Evolutionary conservation across 2,329 filamentous ascomycete genomes (phyloP).

Genomic region (Neonectria punicea): DNA sequence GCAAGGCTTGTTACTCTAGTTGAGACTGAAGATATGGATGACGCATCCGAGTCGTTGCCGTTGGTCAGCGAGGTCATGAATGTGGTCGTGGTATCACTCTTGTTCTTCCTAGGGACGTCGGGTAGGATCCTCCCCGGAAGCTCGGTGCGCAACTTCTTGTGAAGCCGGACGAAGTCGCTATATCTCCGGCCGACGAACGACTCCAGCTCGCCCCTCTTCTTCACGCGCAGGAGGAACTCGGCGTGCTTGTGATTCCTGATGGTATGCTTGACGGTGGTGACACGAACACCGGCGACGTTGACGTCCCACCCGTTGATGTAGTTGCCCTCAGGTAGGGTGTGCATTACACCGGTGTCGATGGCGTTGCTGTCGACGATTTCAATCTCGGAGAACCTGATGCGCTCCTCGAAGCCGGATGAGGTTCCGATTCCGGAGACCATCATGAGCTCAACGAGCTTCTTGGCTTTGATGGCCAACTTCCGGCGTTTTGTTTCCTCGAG

Average conservation of each 20-base stretch:
- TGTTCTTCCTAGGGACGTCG: conserved; percentile 91
- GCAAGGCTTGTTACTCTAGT: conserved; percentile 66
- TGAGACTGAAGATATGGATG: conserved; percentile 83
- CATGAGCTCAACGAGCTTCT: conserved; percentile 98
- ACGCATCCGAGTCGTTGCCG: conserved; percentile 77
- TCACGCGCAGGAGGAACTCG: conserved; percentile 90
- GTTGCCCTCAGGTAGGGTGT: conserved; percentile 90
- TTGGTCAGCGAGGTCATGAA: conserved; percentile 65
- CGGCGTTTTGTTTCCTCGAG: conserved; percentile 94
- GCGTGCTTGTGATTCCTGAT: conserved; percentile 92
- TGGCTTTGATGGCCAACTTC: conserved; percentile 91
- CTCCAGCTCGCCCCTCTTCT: conserved; percentile 78
- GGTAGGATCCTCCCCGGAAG: conserved; percentile 91
- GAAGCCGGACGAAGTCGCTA: conserved; percentile 84
- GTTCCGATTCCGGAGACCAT: conserved; percentile 98
- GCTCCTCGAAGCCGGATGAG: conserved; percentile 95
- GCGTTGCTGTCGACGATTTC: conserved; percentile 95
- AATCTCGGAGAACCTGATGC: conserved; percentile 95
- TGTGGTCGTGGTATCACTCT: conserved; percentile 75
- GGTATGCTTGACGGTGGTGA: conserved; percentile 83
- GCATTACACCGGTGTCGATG: conserved; percentile 87
- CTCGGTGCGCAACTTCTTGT: conserved; percentile 83
- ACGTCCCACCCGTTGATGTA: conserved; percentile 94
- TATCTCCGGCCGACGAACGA: conserved; percentile 87
- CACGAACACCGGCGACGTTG: conserved; percentile 90